Conservation (phyloP, 257 asterid genomes). For the Solanum stenotomum region DNA sequence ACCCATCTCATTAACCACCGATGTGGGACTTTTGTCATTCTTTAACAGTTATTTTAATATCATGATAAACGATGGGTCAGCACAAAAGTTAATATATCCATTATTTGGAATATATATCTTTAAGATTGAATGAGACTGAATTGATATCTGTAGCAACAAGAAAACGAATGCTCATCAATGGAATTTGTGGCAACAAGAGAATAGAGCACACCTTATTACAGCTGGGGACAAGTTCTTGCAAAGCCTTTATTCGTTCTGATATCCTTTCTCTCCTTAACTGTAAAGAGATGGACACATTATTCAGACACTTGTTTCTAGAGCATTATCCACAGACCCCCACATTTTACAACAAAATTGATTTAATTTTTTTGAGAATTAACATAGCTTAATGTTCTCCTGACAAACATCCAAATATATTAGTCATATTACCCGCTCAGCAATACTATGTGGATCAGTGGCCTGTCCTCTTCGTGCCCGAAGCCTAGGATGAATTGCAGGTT, state of each 20-base stretch:
- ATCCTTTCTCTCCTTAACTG: constrained; percentile 78
- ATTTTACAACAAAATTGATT: not conserved
- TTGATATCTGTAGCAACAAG: not conserved
- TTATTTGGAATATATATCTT: not conserved
- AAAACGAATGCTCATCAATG: not conserved
- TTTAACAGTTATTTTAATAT: not conserved
- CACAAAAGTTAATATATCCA: not conserved
- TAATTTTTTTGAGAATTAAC: not conserved
- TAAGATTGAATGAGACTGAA: not conserved
- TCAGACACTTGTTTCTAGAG: not conserved
- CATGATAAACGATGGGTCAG: not conserved
- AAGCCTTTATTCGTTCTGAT: constrained; percentile 74
- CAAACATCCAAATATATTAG: not conserved
- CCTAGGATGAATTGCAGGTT: constrained; percentile 59
- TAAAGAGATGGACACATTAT: constrained; percentile 7
- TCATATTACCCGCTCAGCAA: constrained; percentile 60
- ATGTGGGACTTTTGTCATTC: too few relatives aligned
- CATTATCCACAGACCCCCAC: not conserved
- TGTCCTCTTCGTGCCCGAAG: constrained; percentile 81
- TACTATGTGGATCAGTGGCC: constrained; percentile 20
- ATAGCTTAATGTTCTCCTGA: not conserved
- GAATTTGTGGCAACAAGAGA: not conserved
- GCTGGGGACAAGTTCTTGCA: constrained; percentile 84
- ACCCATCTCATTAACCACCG: too few relatives aligned
- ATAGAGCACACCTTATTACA: constrained; percentile 54